These are phyloP conservation scores for Serendipita sp. DNA, from an alignment of 768 basidiomycete genomes.

Conservation along the genomic window DNA sequence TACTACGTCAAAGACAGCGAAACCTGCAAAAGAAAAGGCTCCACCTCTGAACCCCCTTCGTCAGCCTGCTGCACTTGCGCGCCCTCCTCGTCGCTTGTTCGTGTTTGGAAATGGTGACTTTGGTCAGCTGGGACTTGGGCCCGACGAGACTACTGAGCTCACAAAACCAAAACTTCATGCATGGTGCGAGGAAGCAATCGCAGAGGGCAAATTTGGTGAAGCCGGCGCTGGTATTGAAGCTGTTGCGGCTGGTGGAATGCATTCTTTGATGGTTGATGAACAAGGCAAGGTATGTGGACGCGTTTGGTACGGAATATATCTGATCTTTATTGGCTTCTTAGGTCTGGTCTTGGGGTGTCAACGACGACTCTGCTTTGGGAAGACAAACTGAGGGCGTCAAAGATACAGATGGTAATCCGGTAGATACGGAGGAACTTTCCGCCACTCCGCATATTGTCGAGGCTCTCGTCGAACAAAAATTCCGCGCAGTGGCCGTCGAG, in stretches of 20 bases:
- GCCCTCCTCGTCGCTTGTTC: conserved; percentile 60
- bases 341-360: conserved; percentile 76
- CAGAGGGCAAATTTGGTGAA: conserved; percentile 43
- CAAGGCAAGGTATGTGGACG: conserved; percentile 61
- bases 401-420: conserved; percentile 38
- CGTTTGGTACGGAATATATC: background rate
- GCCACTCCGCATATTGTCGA: conserved; percentile 49
- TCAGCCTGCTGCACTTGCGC: conserved; percentile 32
- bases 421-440: conserved; percentile 36
- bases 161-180: conserved; percentile 54
- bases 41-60: conserved; percentile 28
- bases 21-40: conserved; percentile 4
- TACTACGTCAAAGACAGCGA: background rate
- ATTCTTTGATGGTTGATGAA: conserved; percentile 77
- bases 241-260: conserved; percentile 72
- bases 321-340: conserved; percentile 15
- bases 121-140: conserved; percentile 89
- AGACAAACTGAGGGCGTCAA: conserved; percentile 49
- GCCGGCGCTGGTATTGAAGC: conserved; percentile 64
- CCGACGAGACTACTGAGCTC: conserved; percentile 51
- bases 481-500: conserved; percentile 66
- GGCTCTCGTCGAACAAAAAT: conserved; percentile 53
- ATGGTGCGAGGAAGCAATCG: conserved; percentile 63
- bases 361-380: conserved; percentile 80
- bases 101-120: conserved; percentile 85